Base-by-base conservation (phyloP, 371 early-diverging fungal genomes). In the Syncephalastrum contaminatum region DNA sequence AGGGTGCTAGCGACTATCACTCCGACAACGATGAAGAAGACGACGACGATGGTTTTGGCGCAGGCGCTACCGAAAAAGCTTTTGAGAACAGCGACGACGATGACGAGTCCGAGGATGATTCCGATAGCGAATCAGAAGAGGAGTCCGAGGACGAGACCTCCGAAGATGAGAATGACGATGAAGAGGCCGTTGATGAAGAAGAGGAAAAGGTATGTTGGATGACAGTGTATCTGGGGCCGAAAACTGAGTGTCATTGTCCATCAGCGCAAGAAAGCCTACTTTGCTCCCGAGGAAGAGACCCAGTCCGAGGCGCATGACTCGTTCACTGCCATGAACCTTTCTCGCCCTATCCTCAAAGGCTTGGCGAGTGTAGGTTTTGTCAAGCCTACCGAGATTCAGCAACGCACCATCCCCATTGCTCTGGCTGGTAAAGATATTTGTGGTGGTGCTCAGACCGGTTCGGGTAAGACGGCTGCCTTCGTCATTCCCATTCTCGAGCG, bases 401-500 rank as follows among this genome's bases (percentile, higher is more conserved):
- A 91, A 16, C 86, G 88, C 50, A 88, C 99, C 14, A 97, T 99
- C 71, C 99, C 99, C 2, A 70, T 99, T 46, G 97, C 97, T 2
- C 81, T 99, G 43, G 84, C 92, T 63, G 99, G 99, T 62, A 92
- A 94, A 66, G 99, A 99, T 75, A 95, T 99, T 63, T 98, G 99
- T 69, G 99, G 98, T 74, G 94, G 98, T 64, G 99, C 99, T 13
- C 94, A 94, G 19, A 99, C 99, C 1, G 99, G 99, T 55, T 98
- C 98, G 22, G 99, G 99, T 67, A 99, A 99, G 78, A 99, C 99
- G 0, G 87, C 96, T 3, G 98, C 99, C 0, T 99, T 99, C 75
- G 70, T 99, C 53, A 89, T 99, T 1, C 99, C 99, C 13, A 92
- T 98, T 30, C 70, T 99, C 52, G 99, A 99, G 70, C 87, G 98